Evolutionary conservation across 805 yeast species (phyloP).

Genomic region (Starmerella stigmatis): DNA sequence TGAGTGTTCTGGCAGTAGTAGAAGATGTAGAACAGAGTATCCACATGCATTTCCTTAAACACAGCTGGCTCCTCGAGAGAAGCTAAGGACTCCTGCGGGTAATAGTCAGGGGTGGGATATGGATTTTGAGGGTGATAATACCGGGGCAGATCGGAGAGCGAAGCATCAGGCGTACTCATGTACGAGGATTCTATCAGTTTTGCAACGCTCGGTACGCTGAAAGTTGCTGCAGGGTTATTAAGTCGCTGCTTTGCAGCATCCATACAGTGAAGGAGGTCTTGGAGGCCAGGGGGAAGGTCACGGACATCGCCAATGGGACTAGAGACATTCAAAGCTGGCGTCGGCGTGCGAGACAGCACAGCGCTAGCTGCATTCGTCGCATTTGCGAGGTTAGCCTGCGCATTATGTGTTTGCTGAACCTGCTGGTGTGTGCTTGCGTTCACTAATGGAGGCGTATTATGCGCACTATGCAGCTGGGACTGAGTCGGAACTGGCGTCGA

Average conservation of each 20-base stretch:
- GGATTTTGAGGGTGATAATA: conserved; percentile 68
- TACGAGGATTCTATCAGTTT: conserved; percentile 64
- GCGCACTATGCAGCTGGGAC: not conserved
- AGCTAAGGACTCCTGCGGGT: conserved; percentile 68
- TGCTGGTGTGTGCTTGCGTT: conserved; percentile 1
- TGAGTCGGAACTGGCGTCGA: not conserved
- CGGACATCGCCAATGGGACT: not conserved
- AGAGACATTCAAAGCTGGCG: not conserved
- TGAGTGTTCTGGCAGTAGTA: conserved; percentile 72
- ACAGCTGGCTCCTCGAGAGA: conserved; percentile 46
- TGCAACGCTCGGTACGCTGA: conserved; percentile 33
- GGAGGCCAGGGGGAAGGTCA: conserved; percentile 35
- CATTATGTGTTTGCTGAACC: conserved; percentile 1
- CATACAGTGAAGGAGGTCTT: conserved; percentile 32
- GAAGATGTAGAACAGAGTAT: conserved; percentile 84
- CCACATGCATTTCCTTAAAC: conserved; percentile 65
- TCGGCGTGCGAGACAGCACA: not conserved
- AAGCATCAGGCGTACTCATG: conserved; percentile 85
- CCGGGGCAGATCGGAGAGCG: conserved; percentile 77
- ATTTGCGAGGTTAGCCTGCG: not conserved
- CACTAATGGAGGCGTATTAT: not conserved
- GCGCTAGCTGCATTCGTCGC: not conserved
- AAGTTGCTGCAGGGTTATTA: conserved; percentile 40
- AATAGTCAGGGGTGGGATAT: conserved; percentile 80
- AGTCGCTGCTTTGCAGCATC: conserved; percentile 38